A percentile compares a stretch with the other conserved stretches of the same genome.
Evolutionary conservation across 2,329 filamentous ascomycete genomes (phyloP).

Genomic region (Calonectria honghensis): DNA sequence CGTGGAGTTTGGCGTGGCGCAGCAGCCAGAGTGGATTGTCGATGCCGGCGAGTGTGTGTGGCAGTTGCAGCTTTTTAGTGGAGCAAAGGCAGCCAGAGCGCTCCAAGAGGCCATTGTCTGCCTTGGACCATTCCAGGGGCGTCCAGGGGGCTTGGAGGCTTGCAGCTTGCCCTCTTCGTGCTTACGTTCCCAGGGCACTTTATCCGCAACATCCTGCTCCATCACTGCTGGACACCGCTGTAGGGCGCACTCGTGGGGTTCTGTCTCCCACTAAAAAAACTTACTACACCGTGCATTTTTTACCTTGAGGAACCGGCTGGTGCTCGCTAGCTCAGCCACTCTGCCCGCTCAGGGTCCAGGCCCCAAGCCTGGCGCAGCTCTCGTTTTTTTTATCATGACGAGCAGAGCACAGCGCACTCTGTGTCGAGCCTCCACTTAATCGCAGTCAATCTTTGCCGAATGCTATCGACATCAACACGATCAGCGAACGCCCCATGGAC

Average conservation of each 20-base stretch:
- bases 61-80: conserved; percentile 39
- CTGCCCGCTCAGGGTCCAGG: conserved; percentile 37
- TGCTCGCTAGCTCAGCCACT: conserved; percentile 40
- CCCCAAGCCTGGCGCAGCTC: conserved; percentile 47
- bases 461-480: conserved; percentile 1
- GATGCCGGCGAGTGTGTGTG: conserved; percentile 33
- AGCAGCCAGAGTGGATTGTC: conserved; percentile 37
- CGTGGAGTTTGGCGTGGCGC: conserved; percentile 44
- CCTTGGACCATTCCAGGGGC: conserved; percentile 36
- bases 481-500: conserved; percentile 21
- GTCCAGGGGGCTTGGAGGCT: conserved; percentile 22
- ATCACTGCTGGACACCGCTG: neutral
- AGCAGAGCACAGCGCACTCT: conserved; percentile 9
- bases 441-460: conserved; percentile 20
- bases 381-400: conserved; percentile 20
- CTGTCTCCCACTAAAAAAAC: conserved; percentile 28
- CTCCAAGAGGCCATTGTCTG: conserved; percentile 36
- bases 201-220: conserved; percentile 5
- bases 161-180: conserved; percentile 14
- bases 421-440: conserved; percentile 15
- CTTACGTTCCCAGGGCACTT: conserved; percentile 22
- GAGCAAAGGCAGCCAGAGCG: conserved; percentile 22
- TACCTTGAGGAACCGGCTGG: conserved; percentile 6
- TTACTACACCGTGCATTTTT: neutral
- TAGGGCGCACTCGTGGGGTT: conserved; percentile 4